Conservation (phyloP, 2,329 filamentous ascomycete species). For the Calonectria ilicicola region DNA sequence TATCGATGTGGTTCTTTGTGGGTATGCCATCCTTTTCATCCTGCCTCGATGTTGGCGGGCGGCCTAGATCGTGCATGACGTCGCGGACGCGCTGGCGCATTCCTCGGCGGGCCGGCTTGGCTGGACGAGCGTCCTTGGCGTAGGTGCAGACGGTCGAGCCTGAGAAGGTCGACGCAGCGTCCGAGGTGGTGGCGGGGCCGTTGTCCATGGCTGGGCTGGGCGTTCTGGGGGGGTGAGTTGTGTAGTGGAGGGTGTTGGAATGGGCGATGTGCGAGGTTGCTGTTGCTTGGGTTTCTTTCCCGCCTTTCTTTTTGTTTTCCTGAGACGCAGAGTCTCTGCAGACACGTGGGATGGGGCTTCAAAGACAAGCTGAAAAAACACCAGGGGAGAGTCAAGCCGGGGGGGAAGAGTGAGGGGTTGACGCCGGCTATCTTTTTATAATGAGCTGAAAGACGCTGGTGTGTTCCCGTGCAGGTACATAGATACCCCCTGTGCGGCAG, state of each 20-base stretch:
- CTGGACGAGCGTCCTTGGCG: constrained; percentile 39
- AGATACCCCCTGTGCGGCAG: not conserved
- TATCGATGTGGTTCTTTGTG: constrained; percentile 44
- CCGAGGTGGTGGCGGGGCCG: constrained; percentile 37
- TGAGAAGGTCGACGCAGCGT: constrained; percentile 47
- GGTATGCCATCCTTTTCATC: constrained; percentile 47
- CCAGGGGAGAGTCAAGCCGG: not conserved
- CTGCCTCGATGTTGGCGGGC: constrained; percentile 46
- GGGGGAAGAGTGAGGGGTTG: not conserved
- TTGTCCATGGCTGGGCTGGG: constrained; percentile 35
- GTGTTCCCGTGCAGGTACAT: constrained; percentile 12
- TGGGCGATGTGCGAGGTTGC: not conserved
- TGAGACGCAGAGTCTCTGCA: not conserved
- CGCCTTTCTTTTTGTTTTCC: not conserved
- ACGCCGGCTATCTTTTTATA: constrained; percentile 7
- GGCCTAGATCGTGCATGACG: constrained; percentile 48
- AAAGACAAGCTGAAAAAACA: not conserved
- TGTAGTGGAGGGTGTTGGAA: not conserved
- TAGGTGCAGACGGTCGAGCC: constrained; percentile 45
- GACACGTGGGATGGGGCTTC: not conserved
- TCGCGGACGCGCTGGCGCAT: constrained; percentile 49
- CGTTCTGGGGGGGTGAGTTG: not conserved
- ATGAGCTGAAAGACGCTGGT: constrained; percentile 3
- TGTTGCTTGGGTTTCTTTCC: not conserved
- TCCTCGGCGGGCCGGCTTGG: constrained; percentile 34